Percentiles rank a stretch among this genome's conserved stretches.
These are phyloP conservation scores for Rubroboletus satanas DNA, from an alignment of 768 basidiomycete species.

Conservation along the genomic window DNA sequence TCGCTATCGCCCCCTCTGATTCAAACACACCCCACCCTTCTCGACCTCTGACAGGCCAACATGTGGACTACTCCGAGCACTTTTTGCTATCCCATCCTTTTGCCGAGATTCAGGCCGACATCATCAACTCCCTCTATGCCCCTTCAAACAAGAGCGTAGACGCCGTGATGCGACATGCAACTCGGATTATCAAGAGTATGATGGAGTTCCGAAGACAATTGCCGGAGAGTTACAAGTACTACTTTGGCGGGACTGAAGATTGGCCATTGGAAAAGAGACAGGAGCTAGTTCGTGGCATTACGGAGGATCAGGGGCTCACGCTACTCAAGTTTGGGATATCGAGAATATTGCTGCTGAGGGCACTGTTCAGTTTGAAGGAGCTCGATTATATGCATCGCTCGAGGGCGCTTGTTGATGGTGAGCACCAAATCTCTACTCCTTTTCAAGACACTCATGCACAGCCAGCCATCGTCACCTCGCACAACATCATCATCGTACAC, in stretches of 20 bases:
- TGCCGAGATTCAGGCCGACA: slow-evolving; percentile 83
- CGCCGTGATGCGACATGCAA: slow-evolving; percentile 70
- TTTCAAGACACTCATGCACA: slow-evolving; percentile 3
- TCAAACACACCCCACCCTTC: slow-evolving; percentile 74
- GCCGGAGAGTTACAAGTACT: slow-evolving; percentile 68
- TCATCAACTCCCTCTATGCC: slow-evolving; percentile 80
- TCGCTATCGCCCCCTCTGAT: slow-evolving; percentile 79
- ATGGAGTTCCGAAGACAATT: slow-evolving; percentile 63
- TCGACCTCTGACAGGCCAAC: slow-evolving; percentile 34
- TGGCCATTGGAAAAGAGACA: slow-evolving; percentile 66
- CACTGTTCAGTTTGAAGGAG: slow-evolving; percentile 74
- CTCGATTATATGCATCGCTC: slow-evolving; percentile 61
- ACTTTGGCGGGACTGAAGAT: slow-evolving; percentile 74
- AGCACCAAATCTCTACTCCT: slow-evolving; percentile 16
- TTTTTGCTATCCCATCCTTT: slow-evolving; percentile 73
- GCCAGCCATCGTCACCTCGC: slow-evolving; percentile 77
- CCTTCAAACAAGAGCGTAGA: slow-evolving; percentile 70
- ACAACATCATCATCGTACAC: slow-evolving; percentile 84
- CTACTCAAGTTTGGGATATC: slow-evolving; percentile 80
- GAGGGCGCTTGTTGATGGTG: slow-evolving; percentile 76
- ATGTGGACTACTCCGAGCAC: slow-evolving; percentile 66
- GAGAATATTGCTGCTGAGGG: slow-evolving; percentile 72
- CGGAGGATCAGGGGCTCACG: slow-evolving; percentile 78
- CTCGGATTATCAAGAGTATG: slow-evolving; percentile 75
- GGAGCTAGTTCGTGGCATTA: slow-evolving; percentile 67